Conservation (phyloP, 106 monocot genomes). For the Cymbidium sinense region DNA sequence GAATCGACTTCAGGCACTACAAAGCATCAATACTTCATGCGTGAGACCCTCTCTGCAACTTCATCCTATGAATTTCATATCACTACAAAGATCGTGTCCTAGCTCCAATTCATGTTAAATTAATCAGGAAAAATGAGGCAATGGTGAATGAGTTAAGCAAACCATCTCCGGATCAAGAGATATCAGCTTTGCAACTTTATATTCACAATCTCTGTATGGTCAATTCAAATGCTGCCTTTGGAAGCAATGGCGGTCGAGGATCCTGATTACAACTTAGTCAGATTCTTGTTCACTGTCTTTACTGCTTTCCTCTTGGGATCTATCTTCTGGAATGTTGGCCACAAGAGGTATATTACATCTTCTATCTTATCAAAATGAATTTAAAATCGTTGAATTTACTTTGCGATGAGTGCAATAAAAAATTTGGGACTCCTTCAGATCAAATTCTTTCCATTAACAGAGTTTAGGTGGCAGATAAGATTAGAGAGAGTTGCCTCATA, state of each 20-base stretch:
- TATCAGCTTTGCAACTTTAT: conserved; percentile 32
- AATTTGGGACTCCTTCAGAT: conserved; percentile 26
- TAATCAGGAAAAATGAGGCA: conserved; percentile 41
- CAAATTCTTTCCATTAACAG: conserved; percentile 7
- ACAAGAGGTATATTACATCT: conserved; percentile 32
- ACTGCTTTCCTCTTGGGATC: conserved; percentile 49
- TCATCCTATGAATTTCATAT: not conserved
- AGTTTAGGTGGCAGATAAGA: too few relatives aligned
- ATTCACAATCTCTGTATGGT: conserved; percentile 13
- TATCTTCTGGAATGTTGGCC: conserved; percentile 64
- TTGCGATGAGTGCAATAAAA: too few relatives aligned
- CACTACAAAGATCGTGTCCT: too few relatives aligned
- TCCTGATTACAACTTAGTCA: conserved; percentile 46
- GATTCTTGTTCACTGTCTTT: conserved; percentile 36
- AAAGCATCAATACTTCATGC: conserved; percentile 23
- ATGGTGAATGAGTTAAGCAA: conserved; percentile 35
- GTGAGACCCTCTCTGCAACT: conserved; percentile 28
- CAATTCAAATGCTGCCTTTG: conserved; percentile 51
- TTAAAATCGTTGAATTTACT: too few relatives aligned
- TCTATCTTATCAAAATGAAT: too few relatives aligned
- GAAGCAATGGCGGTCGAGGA: conserved; percentile 53
- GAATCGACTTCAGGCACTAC: conserved; percentile 54
- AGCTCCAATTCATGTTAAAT: not conserved
- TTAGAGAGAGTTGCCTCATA: too few relatives aligned
- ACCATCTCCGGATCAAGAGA: conserved; percentile 30